Base-by-base conservation (phyloP, 805 yeast genomes). In the Saccharomycopsis sp. region DNA sequence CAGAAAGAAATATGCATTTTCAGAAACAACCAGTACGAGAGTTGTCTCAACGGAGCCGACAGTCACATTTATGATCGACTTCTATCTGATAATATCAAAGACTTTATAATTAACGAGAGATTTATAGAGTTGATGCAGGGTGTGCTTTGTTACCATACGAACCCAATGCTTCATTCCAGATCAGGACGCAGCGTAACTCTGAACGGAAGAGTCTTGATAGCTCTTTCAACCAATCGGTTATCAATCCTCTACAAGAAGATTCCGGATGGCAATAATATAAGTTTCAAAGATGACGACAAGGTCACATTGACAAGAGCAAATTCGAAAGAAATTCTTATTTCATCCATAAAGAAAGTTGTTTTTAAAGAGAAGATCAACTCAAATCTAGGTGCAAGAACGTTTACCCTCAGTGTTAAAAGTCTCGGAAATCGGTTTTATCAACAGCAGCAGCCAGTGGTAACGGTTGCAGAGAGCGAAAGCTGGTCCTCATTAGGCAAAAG, bases 71-170 rank as follows among this genome's bases (percentile, higher is more conserved):
- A 44, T 47, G 53, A 58, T 41, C 22, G 25, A 3, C 47, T 34
- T 9, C 29, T 61, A 15, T 20, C 56, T 17, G 56, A 54, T 14
- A 56, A 56, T 42, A 56, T 61, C 7, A 56, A 54, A 42, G 9
- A 41, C 12, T 61, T 61, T 35, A 47, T 57, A 12, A 52, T 58
- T 8, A 53, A 58, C 19, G 60, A 61, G 56, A 25, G 62, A 51
- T 53, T 58, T 14, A 41, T 56, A 19, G 60, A 61, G 34, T 52
- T 61, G 23, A 61, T 57, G 2, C 52, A 56, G 52, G 63, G 63
- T 22, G 49, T 47, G 47, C 19, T 58, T 9, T 55, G 62, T 34
- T 56, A 53, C 50, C n/a, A 50, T 1, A 47, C 41, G n/a, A 58
- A 61, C 47, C 63, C 63, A 3, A 44, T 44, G 49, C 49, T 44